These are phyloP conservation scores for Eucalyptus pumila DNA, from an alignment of 345 rosid species.

Conservation along the genomic window DNA sequence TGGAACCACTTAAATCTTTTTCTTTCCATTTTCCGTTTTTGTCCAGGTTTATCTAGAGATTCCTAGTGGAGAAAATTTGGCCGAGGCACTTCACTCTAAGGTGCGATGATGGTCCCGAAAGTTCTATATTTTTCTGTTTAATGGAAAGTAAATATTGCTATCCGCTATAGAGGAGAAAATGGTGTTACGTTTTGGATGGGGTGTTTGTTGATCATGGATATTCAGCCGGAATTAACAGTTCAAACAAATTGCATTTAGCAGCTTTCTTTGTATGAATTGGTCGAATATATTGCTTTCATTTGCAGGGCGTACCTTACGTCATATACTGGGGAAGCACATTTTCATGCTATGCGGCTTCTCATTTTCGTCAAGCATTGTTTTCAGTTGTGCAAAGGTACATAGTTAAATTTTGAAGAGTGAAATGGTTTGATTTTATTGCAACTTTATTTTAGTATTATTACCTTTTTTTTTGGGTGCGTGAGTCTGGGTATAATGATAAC, in stretches of 20 bases:
- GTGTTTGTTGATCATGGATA: background rate
- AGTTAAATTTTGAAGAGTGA: background rate
- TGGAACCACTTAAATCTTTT: background rate
- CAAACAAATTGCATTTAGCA: background rate
- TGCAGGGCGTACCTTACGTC: constrained; percentile 85
- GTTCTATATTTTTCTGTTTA: background rate
- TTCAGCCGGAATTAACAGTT: background rate
- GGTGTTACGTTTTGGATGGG: background rate
- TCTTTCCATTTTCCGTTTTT: background rate
- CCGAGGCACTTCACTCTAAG: constrained; percentile 84
- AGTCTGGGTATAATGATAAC: background rate
- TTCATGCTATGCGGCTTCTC: constrained; percentile 60
- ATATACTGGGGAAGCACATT: constrained; percentile 64
- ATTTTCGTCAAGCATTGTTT: constrained; percentile 78
- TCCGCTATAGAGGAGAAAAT: background rate
- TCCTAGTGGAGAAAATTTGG: constrained; percentile 67
- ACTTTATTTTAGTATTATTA: background rate
- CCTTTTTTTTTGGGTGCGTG: background rate
- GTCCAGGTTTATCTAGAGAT: constrained; percentile 82
- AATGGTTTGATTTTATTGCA: background rate
- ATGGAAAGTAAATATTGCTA: background rate
- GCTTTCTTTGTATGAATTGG: background rate
- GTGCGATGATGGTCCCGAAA: constrained; percentile 3
- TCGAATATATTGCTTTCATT: background rate
- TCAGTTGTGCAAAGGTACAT: constrained; percentile 76